Base-by-base conservation (phyloP, 805 yeast genomes). In the Barnettozyma sucrosica region DNA sequence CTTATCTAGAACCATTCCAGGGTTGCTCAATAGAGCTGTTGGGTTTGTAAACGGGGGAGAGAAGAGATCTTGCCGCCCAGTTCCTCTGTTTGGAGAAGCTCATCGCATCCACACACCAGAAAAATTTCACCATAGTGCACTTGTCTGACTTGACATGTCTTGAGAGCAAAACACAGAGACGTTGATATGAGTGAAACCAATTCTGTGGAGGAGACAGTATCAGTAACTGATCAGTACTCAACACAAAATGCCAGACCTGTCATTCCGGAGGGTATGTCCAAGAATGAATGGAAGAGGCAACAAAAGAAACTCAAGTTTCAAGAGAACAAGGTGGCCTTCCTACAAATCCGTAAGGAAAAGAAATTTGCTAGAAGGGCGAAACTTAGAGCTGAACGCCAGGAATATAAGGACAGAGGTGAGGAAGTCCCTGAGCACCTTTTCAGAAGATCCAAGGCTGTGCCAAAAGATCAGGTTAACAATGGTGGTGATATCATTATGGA, bases 181-280 rank as follows among this genome's bases (percentile, higher is more conserved):
- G 40, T 34, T 26, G 32, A 36, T 14, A 44, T 21, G 43, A 40
- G 36, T 30, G 32, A 42, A 4, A 19, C 9, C 8, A n/a, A 26
- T 7, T n/a, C 13, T 5, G 5, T 20, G 28, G 18, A 26, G 33
- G 38, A 24, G 10, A 24, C 25, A 5, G 23, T 3, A 10, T 11
- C 37, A 36, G 5, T 14, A 20, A 25, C 28, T 8, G 39, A 34
- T 37, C 44, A 44, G 19, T 36, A 47, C 36, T 43, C 41, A 6
- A 33, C 40, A 7, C 16, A 32, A 16, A 45, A 47, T 25, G 37
- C 41, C 18, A 59, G 46, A 49, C 59, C 62, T 10, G 62, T 50
- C 0, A 71, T 81, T 8, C 97, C 97, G 2, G 89, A 80, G 49
- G 97, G 96, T 5, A 83, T 92, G 86, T 81, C 95, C 26, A 88